phyloP scores from a whole-genome alignment of 495 filamentous ascomycete species.

The Daldinia caldariorum region DNA sequence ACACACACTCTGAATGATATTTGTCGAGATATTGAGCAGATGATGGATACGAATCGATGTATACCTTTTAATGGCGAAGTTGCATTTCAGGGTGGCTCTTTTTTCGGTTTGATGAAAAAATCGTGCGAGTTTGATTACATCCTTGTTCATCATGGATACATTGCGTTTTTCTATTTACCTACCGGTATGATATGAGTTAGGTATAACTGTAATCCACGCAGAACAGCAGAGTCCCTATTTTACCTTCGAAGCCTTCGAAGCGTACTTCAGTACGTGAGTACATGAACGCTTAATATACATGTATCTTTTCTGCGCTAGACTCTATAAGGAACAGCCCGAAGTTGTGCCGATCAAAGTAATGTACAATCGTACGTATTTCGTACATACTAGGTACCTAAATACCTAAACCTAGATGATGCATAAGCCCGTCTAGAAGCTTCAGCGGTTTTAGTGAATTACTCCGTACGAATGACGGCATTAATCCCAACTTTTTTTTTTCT shows the following conservation, averaged over 20 bases:
- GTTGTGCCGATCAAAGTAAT: slow-evolving; percentile 25
- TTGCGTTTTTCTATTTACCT: background rate
- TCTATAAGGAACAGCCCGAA: slow-evolving; percentile 19
- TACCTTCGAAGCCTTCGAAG: background rate
- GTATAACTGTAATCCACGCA: background rate
- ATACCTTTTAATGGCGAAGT: slow-evolving; percentile 10
- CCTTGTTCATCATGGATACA: background rate
- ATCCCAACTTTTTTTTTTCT: slow-evolving; percentile 23
- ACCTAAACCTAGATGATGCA: slow-evolving; percentile 1
- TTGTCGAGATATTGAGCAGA: background rate
- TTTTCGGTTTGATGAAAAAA: background rate
- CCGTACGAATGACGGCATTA: slow-evolving; percentile 40
- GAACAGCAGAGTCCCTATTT: background rate
- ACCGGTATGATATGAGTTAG: background rate
- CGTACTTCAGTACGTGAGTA: too few relatives aligned
- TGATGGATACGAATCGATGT: slow-evolving; percentile 1
- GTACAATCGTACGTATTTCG: too few relatives aligned
- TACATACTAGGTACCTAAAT: too few relatives aligned
- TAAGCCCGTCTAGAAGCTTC: slow-evolving; percentile 8
- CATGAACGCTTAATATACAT: too few relatives aligned
- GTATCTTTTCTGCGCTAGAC: background rate
- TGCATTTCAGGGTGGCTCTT: slow-evolving; percentile 7
- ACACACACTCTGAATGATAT: background rate
- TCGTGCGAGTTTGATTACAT: background rate
- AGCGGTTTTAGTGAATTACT: slow-evolving; percentile 23